These are phyloP conservation scores for Daldinia eschscholtzii DNA, from an alignment of 2,329 filamentous ascomycete genomes.

Conservation along the genomic window DNA sequence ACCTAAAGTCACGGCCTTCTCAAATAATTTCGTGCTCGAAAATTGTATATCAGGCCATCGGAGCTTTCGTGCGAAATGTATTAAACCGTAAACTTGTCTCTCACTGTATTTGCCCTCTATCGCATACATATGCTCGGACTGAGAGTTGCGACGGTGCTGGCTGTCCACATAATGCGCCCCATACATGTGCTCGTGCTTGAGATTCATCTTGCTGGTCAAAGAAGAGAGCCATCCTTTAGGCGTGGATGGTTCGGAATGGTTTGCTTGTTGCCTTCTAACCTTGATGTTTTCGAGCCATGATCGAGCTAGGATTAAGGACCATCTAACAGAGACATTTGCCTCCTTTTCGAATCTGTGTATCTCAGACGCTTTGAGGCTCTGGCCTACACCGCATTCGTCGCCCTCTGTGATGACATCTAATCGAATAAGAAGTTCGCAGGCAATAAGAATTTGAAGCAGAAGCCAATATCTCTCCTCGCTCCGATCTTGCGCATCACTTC, in stretches of 20 bases:
- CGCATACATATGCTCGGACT: conserved; percentile 58
- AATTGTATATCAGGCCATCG: conserved; percentile 72
- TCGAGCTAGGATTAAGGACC: conserved; percentile 74
- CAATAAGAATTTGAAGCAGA: conserved; percentile 73
- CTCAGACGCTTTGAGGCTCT: conserved; percentile 66
- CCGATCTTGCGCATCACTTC: conserved; percentile 62
- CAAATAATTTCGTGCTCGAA: conserved; percentile 62
- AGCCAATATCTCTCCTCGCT: conserved; percentile 76
- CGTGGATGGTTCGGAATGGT: conserved; percentile 52
- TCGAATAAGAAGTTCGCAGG: conserved; percentile 74
- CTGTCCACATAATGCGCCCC: conserved; percentile 55
- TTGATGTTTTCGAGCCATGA: conserved; percentile 77
- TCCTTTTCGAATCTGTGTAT: conserved; percentile 72
- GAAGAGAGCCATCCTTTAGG: conserved; percentile 67
- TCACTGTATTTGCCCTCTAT: conserved; percentile 68
- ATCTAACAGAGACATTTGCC: conserved; percentile 72
- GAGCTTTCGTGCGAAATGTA: conserved; percentile 73
- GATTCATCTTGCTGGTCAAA: conserved; percentile 66
- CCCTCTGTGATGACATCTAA: conserved; percentile 73
- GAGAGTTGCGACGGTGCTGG: conserved; percentile 53
- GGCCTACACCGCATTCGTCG: conserved; percentile 64
- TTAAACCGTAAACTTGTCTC: conserved; percentile 71
- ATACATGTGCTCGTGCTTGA: conserved; percentile 56
- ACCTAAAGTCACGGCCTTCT: conserved; percentile 61
- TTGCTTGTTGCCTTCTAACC: conserved; percentile 61